Evolutionary conservation across 306 rosid genomes (phyloP), one percentile per base, ranked within the genome.

Genomic region (Quillaja saponaria): DNA sequence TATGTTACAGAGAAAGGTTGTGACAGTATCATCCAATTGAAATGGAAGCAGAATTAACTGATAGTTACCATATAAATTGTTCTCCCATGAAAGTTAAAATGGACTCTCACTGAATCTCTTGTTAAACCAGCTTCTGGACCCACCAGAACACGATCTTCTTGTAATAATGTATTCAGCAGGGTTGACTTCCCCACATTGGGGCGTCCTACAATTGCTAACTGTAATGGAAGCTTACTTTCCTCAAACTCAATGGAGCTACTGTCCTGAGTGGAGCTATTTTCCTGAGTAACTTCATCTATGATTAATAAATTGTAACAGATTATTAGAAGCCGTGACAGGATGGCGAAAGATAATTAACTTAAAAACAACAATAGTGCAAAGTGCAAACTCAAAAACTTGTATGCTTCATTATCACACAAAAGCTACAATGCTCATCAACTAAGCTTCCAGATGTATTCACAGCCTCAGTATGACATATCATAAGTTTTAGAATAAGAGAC

Each of bases 141-240:
- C 73, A 88, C 96, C 73, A 92, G 78, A 69, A 88, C 98, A 8
- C 98, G 98, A 11, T 92, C 84, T 78, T 90, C 88, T 76, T 88
- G 96, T 73, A 92, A 74, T 77, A 92, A 68, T n/a, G 90, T 71
- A 66, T 86, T 92, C 49, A 92, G 78, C 68, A 86, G 79, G 72
- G 99, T 92, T 67, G 99, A 89, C 80, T 89, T 92, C 70, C 96
- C 95, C 46, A 89, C 99, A 78, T 92, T 92, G 58, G 96, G 96
- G 53, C 95, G 89, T 80, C 98, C 98, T 12, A 92, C 96, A 59
- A 92, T 92, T 58, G 95, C 98, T 17, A 92, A 71, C 81, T 92
- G 98, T 66, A 92, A 68, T 20, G 95, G 84, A 33, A 82, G 53
- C 76, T 88, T 81, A 78, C 80, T 86, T 67, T 86, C 80, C 45